phyloP scores from a whole-genome alignment of 306 rosid genomes.

The Gynostemma pentaphyllum region DNA sequence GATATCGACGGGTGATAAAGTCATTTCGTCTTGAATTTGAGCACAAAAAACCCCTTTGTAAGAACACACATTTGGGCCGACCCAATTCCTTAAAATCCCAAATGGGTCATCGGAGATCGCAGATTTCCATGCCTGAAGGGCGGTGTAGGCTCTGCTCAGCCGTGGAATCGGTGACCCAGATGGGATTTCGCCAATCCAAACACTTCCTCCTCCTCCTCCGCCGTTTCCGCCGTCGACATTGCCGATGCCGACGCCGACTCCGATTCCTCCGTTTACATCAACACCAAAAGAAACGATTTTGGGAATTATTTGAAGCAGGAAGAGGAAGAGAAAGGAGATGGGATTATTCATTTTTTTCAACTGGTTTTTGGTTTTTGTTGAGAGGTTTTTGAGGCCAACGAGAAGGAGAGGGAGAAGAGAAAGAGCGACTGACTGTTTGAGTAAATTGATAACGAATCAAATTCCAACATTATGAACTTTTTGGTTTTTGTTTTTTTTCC shows the following conservation, averaged over 20 bases:
- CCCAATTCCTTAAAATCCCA: slow-evolving; percentile 53
- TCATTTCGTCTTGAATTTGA: slow-evolving; percentile 20
- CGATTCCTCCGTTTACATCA: slow-evolving; percentile 4
- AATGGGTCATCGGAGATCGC: slow-evolving; percentile 75
- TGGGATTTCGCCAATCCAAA: slow-evolving; percentile 60
- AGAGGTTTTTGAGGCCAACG: neutral
- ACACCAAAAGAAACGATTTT: neutral
- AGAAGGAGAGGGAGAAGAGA: too few species aligned
- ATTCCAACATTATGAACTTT: neutral
- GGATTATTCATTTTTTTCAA: neutral
- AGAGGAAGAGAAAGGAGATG: slow-evolving; percentile 3
- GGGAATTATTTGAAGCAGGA: neutral
- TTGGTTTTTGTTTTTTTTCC: neutral
- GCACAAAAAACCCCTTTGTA: slow-evolving; percentile 87
- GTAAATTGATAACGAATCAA: neutral
- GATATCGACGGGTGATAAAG: slow-evolving; percentile 24
- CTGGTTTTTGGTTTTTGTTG: neutral
- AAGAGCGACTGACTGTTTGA: neutral
- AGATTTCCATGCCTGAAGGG: slow-evolving; percentile 88
- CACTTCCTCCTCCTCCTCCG: slow-evolving; percentile 25
- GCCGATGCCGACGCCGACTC: slow-evolving; percentile 19
- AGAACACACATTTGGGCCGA: slow-evolving; percentile 72
- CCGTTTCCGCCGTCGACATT: slow-evolving; percentile 11
- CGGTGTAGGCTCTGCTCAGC: slow-evolving; percentile 48
- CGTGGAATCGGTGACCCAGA: slow-evolving; percentile 36